Percentiles rank a stretch among this genome's conserved stretches.
Conservation (phyloP, 1,284 basidiomycete species). For the Trichosporon sp. region DNA sequence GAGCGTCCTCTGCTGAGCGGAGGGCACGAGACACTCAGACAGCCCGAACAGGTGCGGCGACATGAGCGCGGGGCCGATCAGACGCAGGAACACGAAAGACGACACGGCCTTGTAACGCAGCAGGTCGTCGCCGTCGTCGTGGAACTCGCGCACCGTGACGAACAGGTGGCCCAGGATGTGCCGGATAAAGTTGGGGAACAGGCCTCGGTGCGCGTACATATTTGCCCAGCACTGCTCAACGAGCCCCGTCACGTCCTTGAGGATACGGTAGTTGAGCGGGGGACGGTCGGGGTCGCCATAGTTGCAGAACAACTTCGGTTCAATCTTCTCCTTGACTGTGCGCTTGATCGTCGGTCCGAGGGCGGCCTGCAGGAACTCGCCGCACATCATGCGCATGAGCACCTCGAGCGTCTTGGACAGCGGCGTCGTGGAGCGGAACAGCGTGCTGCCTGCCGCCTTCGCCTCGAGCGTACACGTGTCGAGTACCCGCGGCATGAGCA, state of each 20-base stretch:
- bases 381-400: conserved; percentile 40
- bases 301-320: conserved; percentile 24
- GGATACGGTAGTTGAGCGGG: conserved; percentile 23
- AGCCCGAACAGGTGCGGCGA: conserved; percentile 44
- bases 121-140: conserved; percentile 30
- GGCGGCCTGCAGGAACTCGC: conserved; percentile 35
- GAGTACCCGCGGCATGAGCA: conserved; percentile 30
- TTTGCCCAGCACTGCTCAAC: conserved; percentile 37
- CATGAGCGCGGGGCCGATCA: conserved; percentile 46
- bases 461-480: conserved; percentile 25
- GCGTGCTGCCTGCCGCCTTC: conserved; percentile 34
- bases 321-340: conserved; percentile 25
- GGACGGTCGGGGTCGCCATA: conserved; percentile 12
- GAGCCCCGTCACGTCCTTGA: conserved; percentile 25
- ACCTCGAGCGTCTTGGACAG: conserved; percentile 42
- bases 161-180: conserved; percentile 38
- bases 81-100: conserved; percentile 47
- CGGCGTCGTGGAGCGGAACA: conserved; percentile 44
- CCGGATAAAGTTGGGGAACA: conserved; percentile 40
- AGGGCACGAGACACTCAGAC: conserved; percentile 31
- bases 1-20: conserved; percentile 33
- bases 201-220: conserved; percentile 41
- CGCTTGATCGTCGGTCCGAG: conserved; percentile 37
- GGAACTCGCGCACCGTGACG: conserved; percentile 36
- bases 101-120: conserved; percentile 45